Percentiles rank a stretch among this genome's conserved stretches.
Conservation (phyloP, 2,329 filamentous ascomycete species). For the Epichloe hybrida region DNA sequence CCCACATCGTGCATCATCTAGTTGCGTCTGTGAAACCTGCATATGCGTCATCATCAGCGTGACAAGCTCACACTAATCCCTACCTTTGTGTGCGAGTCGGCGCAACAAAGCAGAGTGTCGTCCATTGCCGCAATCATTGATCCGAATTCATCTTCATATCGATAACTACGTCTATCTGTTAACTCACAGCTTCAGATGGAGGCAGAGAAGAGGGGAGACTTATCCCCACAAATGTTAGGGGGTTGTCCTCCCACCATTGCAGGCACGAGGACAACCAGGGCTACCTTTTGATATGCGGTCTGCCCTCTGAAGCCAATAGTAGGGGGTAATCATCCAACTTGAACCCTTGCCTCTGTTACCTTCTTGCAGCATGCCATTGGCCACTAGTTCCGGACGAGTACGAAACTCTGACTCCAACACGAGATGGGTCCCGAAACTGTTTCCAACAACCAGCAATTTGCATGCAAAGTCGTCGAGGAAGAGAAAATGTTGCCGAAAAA, state of each 20-base stretch:
- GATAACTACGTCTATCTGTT: not conserved
- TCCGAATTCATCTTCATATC: not conserved
- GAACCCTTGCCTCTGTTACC: not conserved
- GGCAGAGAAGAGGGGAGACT: conserved; percentile 21
- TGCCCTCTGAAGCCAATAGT: conserved; percentile 19
- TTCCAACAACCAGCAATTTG: conserved; percentile 6
- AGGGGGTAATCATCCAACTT: not conserved
- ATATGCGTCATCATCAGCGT: not conserved
- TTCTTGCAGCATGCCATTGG: conserved; percentile 2
- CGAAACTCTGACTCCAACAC: conserved; percentile 90
- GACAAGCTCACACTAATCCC: not conserved
- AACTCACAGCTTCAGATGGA: not conserved
- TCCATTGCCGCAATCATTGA: not conserved
- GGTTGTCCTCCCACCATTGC: conserved; percentile 37
- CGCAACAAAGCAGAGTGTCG: not conserved
- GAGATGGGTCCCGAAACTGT: conserved; percentile 63
- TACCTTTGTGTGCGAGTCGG: not conserved
- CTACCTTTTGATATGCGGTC: conserved; percentile 24
- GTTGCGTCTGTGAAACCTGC: not conserved
- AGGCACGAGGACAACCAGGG: conserved; percentile 36
- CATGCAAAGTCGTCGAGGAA: not conserved
- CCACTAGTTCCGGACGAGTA: conserved; percentile 54
- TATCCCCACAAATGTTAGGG: conserved; percentile 33
- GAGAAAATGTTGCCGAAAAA: not conserved
- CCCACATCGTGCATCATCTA: no score